Base-by-base conservation (phyloP, 2,329 filamentous ascomycete species). In the Ophiocordyceps camponoti-leonardi region DNA sequence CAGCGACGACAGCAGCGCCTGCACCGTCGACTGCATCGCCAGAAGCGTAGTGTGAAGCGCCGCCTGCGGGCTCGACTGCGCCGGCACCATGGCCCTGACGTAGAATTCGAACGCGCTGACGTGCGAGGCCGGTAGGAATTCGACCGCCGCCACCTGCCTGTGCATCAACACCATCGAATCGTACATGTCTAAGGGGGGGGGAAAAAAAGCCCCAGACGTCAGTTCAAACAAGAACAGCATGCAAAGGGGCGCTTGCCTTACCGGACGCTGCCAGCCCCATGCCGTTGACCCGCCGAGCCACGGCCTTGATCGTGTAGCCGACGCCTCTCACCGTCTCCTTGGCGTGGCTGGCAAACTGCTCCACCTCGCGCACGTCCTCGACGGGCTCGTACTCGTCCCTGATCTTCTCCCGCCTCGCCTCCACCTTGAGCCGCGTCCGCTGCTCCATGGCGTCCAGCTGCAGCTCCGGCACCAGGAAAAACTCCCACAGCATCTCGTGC, bases 401-500 rank as follows among this genome's bases (percentile, higher is more conserved):
- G 31, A 98, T 81, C 46, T 81, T 88, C 57, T 98, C 92, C 3
- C 77, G 69, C 26, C 90, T 75, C 0, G 82, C 78, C 59, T 88
- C 82, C 4, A 86, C 84, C 63, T 98, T 98, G 49, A 87, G 77
- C 46, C 79, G 79, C 50, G 85, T 94, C 44, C 92, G 78, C 60
- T 94, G 82, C 45, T 85, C 82, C 72, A 96, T 90, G 76, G 88
- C 86, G 19, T 86, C 79, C 0, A 85, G 75, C 58, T 94, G 86
- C 44, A 98, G 77, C 53, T 98, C 92, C 1, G 92, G 92, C 13
- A 98, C 88, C 1, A 98, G 73, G 63, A 98, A 94, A 65, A 98
- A 98, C 56, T 98, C 92, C 93, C 92, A 98, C 2, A 98, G 73
- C 60, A 96, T 86, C 65, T 98, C 92, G 57, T 98, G 93, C 0